These are phyloP conservation scores for Boletus eberwhitei DNA, from an alignment of 768 basidiomycete genomes.

Conservation along the genomic window DNA sequence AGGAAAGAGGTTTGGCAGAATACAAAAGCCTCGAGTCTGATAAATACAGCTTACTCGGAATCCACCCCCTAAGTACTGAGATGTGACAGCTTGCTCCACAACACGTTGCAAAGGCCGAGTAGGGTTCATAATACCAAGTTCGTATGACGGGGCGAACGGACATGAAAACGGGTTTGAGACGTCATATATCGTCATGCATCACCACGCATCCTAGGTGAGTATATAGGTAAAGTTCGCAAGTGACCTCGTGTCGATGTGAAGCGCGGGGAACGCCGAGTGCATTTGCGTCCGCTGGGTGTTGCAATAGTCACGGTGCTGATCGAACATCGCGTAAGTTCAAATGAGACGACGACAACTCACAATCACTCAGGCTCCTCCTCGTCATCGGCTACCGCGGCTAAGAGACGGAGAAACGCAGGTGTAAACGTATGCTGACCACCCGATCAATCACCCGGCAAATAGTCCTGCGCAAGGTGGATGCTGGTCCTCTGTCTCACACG, in stretches of 20 bases:
- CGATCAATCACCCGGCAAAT: too few species aligned
- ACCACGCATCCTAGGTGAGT: neutral
- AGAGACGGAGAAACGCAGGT: too few species aligned
- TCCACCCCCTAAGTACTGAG: neutral
- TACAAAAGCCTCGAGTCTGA: neutral
- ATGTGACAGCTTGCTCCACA: neutral
- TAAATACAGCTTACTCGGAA: neutral
- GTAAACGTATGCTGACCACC: too few species aligned
- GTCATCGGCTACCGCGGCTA: neutral
- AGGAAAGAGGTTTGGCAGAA: neutral
- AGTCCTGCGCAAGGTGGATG: too few species aligned
- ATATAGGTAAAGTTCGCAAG: neutral
- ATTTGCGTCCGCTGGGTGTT: neutral
- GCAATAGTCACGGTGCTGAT: neutral
- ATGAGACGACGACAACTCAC: neutral
- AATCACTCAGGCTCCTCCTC: neutral
- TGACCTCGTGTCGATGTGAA: neutral
- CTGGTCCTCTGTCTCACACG: too few species aligned
- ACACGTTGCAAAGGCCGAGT: slow-evolving; percentile 6
- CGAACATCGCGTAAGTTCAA: neutral
- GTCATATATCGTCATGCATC: neutral
- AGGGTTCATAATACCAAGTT: neutral
- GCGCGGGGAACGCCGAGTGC: too few species aligned
- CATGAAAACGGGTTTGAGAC: neutral
- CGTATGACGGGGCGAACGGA: neutral